Evolutionary conservation across 768 basidiomycete species (phyloP), one percentile per base, ranked within the genome.

Genomic region (Pleurotus eryngii): DNA sequence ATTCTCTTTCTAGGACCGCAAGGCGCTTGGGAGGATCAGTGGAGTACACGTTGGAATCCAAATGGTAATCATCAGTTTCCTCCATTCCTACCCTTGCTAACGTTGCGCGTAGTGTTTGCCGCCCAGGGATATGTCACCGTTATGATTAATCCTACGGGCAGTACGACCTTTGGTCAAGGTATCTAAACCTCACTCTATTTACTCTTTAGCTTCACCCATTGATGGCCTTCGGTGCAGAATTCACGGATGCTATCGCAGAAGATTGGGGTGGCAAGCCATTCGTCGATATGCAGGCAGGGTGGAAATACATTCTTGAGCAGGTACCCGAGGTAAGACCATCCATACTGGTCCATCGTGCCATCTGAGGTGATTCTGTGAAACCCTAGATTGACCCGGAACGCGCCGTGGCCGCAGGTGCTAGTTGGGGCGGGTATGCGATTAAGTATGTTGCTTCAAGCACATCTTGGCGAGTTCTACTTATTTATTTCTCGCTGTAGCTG

Each of bases 31-130:
- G 85, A 86, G 61, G 95, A 97, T 66, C 79, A 84, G 45, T 98
- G 95, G 95, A 88, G 85, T 2, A 95, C 85, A 26, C 77, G 93
- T 55, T 96, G 95, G 95, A 98, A 97, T 71, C 90, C 87, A 0
- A 91, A 93, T 64, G 78, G 89, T 89, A 56, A 22, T 4, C 4
- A n/a, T 4, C 15, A 15, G 15, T 20, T 30, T n/a, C 5, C 30
- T 17, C 9, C 7, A 1, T 15, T 26, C 49, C 17, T 54, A 24
- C 4, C 27, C 22, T 37, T 46, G 24, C 27, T 38, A 49, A 6
- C 49, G 14, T 39, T 20, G 26, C 22, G 57, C 57, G 38, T 57
- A 89, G 85, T 89, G 8, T 95, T 92, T 63, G 84, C 92, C 9
- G 83, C 86, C 64, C 90, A 92, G 67, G 94, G 96, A 0, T 99